Base-by-base conservation (phyloP, 2,329 filamentous ascomycete genomes). In the Hirsutella rhossiliensis region DNA sequence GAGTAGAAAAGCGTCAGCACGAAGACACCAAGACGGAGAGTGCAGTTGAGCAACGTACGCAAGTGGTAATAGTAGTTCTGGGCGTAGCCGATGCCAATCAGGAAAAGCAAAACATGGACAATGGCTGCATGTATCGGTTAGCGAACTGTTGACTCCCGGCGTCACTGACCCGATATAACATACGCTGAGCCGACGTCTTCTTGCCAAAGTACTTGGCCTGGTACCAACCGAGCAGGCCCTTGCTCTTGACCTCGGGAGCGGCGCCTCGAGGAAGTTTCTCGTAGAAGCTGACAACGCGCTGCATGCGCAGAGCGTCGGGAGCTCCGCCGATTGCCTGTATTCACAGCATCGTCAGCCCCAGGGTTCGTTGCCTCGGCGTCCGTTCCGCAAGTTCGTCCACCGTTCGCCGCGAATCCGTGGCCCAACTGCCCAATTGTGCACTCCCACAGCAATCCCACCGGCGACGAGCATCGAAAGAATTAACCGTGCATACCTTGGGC, bases 61-160 rank as follows among this genome's bases (percentile, higher is more conserved):
- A 98, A 78, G 73, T 98, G 94, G 86, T 94, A 97, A 80, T 98
- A 97, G 82, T 98, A 98, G 75, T 95, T 89, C 73, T 97, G 87
- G 58, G 84, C 85, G 70, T 98, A 98, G 60, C 92, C 90, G 56
- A 97, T 64, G 54, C 79, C 68, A 53, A 95, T 71, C 50, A 98
- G 71, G 62, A 79, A 73, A 56, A 76, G 81, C 58, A 98, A 83
- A 58, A 80, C 75, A 69, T 98, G 92, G 58, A 94, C 75, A 62
- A 98, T 78, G 52, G 92, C 92, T 98, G 41, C 47, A 44, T 17
- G 41, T 30, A 50, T 62, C 44, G 46, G 48, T 56, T 31, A 52
- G 45, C 43, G 13, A 20, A 19, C 32, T 15, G 31, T 41, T 44
- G 20, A 23, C 17, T 42, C 30, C 40, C 30, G 31, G 31, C 79